These are phyloP conservation scores for Pythium myriotylum DNA, from an alignment of 352 stramenopile genomes.

Conservation along the genomic window DNA sequence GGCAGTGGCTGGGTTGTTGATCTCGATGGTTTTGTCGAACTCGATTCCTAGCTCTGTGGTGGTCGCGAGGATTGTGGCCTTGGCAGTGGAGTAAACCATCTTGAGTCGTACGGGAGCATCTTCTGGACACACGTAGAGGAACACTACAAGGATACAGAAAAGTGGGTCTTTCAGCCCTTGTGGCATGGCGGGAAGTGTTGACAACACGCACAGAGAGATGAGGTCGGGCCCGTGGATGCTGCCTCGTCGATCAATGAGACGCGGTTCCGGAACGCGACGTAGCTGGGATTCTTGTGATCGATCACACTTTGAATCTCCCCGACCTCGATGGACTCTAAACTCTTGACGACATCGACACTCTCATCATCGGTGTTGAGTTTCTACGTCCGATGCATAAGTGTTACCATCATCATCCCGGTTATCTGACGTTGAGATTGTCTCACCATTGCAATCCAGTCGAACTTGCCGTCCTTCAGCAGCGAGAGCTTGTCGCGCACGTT, in stretches of 20 bases:
- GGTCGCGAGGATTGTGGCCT: conserved; percentile 81
- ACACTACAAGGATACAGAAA: conserved; percentile 45
- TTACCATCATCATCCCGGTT: too few relatives aligned
- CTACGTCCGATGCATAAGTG: conserved; percentile 27
- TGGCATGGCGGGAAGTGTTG: background rate
- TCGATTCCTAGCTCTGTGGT: conserved; percentile 61
- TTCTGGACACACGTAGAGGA: conserved; percentile 91
- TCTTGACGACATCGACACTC: conserved; percentile 80
- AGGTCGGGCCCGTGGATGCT: conserved; percentile 23
- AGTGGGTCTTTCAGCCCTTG: background rate
- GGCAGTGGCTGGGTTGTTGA: conserved; percentile 59
- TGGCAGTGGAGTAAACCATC: conserved; percentile 92
- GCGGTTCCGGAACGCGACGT: conserved; percentile 76
- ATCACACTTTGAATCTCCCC: conserved; percentile 57
- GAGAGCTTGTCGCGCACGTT: conserved; percentile 81
- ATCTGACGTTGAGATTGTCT: too few relatives aligned
- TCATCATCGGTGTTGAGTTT: conserved; percentile 81
- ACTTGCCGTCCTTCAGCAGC: conserved; percentile 77
- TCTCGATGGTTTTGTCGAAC: conserved; percentile 83
- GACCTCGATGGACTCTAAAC: conserved; percentile 73
- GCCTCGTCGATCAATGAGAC: conserved; percentile 37
- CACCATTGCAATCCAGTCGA: conserved; percentile 90
- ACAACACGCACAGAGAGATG: conserved; percentile 27
- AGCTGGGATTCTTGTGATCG: conserved; percentile 72
- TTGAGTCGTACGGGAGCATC: conserved; percentile 84